Conservation (phyloP, 2,329 filamentous ascomycete genomes). For the Botrytis fabae region DNA sequence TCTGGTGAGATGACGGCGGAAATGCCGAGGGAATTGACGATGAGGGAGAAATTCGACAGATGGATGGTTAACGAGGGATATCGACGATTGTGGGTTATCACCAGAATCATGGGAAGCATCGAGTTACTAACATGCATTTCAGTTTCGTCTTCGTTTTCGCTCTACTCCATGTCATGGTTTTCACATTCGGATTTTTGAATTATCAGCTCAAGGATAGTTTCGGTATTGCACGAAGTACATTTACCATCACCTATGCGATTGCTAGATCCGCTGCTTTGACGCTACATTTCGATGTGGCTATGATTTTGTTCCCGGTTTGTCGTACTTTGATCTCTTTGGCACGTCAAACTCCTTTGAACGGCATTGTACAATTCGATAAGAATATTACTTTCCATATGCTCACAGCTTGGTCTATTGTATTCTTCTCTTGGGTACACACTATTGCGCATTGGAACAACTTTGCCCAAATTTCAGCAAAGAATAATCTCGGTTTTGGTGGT, state of each 20-base stretch:
- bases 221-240: conserved; percentile 62
- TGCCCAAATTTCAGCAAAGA: conserved; percentile 71
- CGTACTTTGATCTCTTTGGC: conserved; percentile 79
- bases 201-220: conserved; percentile 78
- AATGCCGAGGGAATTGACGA: conserved; percentile 64
- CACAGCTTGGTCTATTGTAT: conserved; percentile 83
- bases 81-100: conserved; percentile 65
- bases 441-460: conserved; percentile 88
- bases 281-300: conserved; percentile 77
- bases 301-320: conserved; percentile 80
- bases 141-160: conserved; percentile 78
- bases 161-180: conserved; percentile 72
- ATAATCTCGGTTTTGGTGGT: conserved; percentile 75
- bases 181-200: conserved; percentile 77
- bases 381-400: conserved; percentile 87
- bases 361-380: conserved; percentile 86
- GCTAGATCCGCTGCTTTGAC: conserved; percentile 74
- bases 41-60: conserved; percentile 72
- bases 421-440: conserved; percentile 85
- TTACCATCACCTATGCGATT: conserved; percentile 75
- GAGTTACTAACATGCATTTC: conserved; percentile 37
- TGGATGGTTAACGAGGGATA: conserved; percentile 93
- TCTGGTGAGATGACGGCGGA: conserved; percentile 80
- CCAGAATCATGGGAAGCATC: conserved; percentile 4
- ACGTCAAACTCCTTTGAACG: conserved; percentile 78